A percentile compares a stretch with the other conserved stretches of the same genome.
Conservation (phyloP, 208 protist species). For the Trypanosoma mega region DNA sequence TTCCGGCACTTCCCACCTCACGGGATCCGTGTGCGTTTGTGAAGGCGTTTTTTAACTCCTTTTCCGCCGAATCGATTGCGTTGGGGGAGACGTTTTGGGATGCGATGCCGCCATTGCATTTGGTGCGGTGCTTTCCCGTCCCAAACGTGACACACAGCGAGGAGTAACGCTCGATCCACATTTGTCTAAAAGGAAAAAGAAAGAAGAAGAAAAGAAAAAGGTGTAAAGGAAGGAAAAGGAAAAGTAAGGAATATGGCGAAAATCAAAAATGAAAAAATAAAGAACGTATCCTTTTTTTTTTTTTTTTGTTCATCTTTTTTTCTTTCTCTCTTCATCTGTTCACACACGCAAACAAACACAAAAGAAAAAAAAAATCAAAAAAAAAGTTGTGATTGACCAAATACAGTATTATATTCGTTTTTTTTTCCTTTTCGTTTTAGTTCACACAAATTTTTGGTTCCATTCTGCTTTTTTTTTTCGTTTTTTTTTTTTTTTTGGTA, state of each 20-base stretch:
- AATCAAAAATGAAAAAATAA: not conserved
- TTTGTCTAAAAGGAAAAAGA: not conserved
- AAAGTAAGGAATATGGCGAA: not conserved
- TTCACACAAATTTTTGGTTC: not conserved
- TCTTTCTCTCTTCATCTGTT: too few species aligned
- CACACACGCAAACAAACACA: too few species aligned
- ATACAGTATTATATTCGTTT: not conserved
- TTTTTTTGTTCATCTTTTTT: not conserved
- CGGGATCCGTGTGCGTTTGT: constrained; percentile 9
- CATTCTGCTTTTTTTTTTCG: not conserved
- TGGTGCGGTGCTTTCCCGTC: constrained; percentile 36
- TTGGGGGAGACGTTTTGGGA: constrained; percentile 31
- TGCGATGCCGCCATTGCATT: constrained; percentile 38
- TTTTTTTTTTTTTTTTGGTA: constrained; percentile 13
- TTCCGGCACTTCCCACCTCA: constrained; percentile 28
- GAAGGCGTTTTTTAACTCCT: constrained; percentile 22
- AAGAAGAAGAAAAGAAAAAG: not conserved
- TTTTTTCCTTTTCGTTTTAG: not conserved
- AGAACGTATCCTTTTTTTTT: constrained; percentile 4
- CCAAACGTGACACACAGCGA: too few species aligned
- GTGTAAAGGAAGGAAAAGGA: constrained; percentile 1
- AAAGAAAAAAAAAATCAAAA: too few species aligned
- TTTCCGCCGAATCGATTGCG: constrained; percentile 5
- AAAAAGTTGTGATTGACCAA: too few species aligned
- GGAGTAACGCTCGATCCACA: not conserved